These are phyloP conservation scores for Plectosphaerella cucumerina DNA, from an alignment of 2,329 filamentous ascomycete species.

Conservation along the genomic window DNA sequence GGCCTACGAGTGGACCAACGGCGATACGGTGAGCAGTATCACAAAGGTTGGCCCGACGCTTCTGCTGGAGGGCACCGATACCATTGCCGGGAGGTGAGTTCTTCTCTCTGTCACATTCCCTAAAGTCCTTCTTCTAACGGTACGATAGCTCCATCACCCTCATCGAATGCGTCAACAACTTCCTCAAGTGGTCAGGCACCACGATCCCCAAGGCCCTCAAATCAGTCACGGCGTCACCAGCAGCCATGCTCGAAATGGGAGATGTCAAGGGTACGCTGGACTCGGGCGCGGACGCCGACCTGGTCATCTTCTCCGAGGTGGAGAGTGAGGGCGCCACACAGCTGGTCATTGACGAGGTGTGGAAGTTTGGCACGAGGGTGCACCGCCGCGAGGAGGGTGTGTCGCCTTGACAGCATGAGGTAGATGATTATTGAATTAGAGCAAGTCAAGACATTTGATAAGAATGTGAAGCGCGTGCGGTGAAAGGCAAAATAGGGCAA, in stretches of 20 bases:
- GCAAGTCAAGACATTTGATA: no score
- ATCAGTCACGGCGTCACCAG: slow-evolving; percentile 73
- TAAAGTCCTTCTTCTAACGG: slow-evolving; percentile 1
- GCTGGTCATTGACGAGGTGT: slow-evolving; percentile 69
- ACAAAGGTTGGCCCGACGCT: slow-evolving; percentile 70
- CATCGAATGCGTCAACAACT: slow-evolving; percentile 81
- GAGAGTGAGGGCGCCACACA: slow-evolving; percentile 38
- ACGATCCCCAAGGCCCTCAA: slow-evolving; percentile 64
- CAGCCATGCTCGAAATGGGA: slow-evolving; percentile 67
- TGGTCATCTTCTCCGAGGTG: slow-evolving; percentile 63
- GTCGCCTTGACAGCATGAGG: not conserved
- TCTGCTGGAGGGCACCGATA: slow-evolving; percentile 72
- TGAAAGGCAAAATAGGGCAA: no score
- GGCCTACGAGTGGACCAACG: slow-evolving; percentile 81
- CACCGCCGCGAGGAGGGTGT: slow-evolving; percentile 14
- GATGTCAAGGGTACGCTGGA: slow-evolving; percentile 62
- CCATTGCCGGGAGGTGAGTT: slow-evolving; percentile 71
- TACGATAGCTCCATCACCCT: slow-evolving; percentile 59
- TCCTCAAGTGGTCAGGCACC: slow-evolving; percentile 69
- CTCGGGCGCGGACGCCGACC: slow-evolving; percentile 61
- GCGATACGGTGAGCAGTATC: slow-evolving; percentile 51
- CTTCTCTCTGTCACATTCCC: not conserved
- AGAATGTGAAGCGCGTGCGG: no score
- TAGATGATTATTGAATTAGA: no score
- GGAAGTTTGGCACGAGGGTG: slow-evolving; percentile 68